Percentiles rank a stretch among this genome's conserved stretches.
Evolutionary conservation across 2,329 filamentous ascomycete species (phyloP).

Genomic region (Claviceps lovelessii): DNA sequence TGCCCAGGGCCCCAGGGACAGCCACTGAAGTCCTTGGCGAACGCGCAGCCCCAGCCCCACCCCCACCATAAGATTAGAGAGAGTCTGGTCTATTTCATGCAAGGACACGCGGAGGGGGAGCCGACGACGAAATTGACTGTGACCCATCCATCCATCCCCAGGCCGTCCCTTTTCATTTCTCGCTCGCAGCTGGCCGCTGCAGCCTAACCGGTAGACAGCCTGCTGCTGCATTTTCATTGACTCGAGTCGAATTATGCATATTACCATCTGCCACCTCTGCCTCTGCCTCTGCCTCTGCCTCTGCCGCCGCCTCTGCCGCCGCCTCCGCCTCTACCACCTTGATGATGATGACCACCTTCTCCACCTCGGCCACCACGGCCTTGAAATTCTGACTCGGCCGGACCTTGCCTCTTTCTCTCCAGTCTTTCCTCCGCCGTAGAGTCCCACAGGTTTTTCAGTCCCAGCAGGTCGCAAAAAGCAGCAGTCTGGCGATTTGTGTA

Average conservation of each 20-base stretch:
- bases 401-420: slow-evolving; percentile 42
- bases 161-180: too few relatives aligned
- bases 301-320: not conserved
- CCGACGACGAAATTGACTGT: not conserved
- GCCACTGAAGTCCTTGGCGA: not conserved
- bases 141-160: too few relatives aligned
- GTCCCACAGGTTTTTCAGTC: slow-evolving; percentile 62
- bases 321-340: slow-evolving; percentile 8
- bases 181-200: too few relatives aligned
- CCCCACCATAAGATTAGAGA: not conserved
- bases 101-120: too few relatives aligned
- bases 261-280: not conserved
- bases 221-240: not conserved
- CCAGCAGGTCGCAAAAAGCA: slow-evolving; percentile 66
- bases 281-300: not conserved
- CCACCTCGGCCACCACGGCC: slow-evolving; percentile 22
- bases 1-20: slow-evolving; percentile 3
- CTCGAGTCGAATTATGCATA: not conserved
- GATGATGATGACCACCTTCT: slow-evolving; percentile 14
- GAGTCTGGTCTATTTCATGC: not conserved
- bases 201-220: too few relatives aligned
- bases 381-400: slow-evolving; percentile 27
- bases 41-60: not conserved
- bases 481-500: slow-evolving; percentile 78
- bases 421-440: slow-evolving; percentile 56